Evolutionary conservation across 2,329 filamentous ascomycete species (phyloP).

Genomic region (Pyrenophora teres): DNA sequence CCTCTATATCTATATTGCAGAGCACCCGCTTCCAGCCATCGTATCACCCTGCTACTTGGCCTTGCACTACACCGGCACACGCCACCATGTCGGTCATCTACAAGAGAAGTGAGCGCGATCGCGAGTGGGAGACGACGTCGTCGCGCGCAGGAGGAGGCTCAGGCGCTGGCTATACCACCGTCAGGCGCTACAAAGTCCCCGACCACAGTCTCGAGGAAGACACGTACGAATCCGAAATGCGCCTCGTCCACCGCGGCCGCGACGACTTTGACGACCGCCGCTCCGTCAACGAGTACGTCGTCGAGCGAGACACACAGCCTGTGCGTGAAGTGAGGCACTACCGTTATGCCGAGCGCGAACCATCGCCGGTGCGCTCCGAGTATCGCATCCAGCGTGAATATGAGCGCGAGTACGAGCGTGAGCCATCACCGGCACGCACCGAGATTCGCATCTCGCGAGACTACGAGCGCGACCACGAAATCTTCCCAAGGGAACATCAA

Average conservation of each 20-base stretch:
- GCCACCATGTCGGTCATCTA: conserved; percentile 53
- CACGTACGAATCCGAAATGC: conserved; percentile 54
- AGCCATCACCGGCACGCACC: conserved; percentile 52
- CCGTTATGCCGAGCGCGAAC: conserved; percentile 45
- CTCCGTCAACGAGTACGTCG: conserved; percentile 45
- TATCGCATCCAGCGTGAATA: conserved; percentile 59
- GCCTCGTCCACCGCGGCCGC: conserved; percentile 51
- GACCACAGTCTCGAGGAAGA: conserved; percentile 51
- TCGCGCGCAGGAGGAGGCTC: conserved; percentile 38
- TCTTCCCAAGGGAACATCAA: conserved; percentile 35
- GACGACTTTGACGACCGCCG: conserved; percentile 42
- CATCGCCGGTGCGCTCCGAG: conserved; percentile 53
- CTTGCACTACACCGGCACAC: conserved; percentile 3
- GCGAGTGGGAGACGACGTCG: conserved; percentile 50
- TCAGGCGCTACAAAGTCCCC: conserved; percentile 65
- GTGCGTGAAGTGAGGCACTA: conserved; percentile 45
- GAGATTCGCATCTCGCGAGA: conserved; percentile 42
- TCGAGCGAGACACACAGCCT: conserved; percentile 41
- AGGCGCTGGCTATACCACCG: conserved; percentile 56
- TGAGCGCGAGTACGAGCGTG: conserved; percentile 43
- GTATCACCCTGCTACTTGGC: background rate
- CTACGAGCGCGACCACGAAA: conserved; percentile 39
- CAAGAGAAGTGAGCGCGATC: conserved; percentile 50
- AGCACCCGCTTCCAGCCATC: conserved; percentile 5
- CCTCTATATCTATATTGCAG: conserved; percentile 1